Evolutionary conservation across 2,329 filamentous ascomycete genomes (phyloP), one percentile per base, ranked within the genome.

Genomic region (Paraphaeosphaeria minitans): DNA sequence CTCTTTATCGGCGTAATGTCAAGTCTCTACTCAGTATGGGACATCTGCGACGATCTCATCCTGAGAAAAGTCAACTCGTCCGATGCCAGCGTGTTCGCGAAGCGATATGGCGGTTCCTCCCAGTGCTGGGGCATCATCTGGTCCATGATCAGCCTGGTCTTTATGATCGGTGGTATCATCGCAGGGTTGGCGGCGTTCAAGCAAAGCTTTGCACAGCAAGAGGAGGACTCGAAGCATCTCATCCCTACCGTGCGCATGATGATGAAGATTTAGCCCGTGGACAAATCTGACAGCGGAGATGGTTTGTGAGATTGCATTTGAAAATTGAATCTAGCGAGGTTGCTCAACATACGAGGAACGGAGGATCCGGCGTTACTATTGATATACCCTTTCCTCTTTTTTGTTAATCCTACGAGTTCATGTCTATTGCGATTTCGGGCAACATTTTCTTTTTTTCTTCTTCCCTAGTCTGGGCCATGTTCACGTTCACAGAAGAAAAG

Each of bases 1-100:
- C 82, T 93, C 29, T 93, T 93, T 69, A 92, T 93, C 61, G 90
- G 90, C 43, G 90, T 93, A 66, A 93, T 93, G 90, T 90, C 87
- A 7, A 88, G 87, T 1, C 83, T 93, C 1, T 93, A 93, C 76
- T 91, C 88, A 64, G 89, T 91, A 5, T 93, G 90, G 90, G 90
- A 93, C 79, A 93, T 93, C 66, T 93, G 89, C 75, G 90, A 94
- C 70, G 90, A 94, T 66, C 80, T 93, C 33, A 92, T 94, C 65
- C 79, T 93, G 4, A 84, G 90, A 58, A 93, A 93, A 77, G 89
- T 93, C 53, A 93, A 93, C 75, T 87, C 84, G 22, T 92, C 89
- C 4, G 90, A 94, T 71, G 90, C 90, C 6, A 91, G 88, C 65
- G 89, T 92, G 31, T 93, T 93, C 67, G 90, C 90, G 8, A 83